These are phyloP conservation scores for Primulina tabacum DNA, from an alignment of 257 asterid species.

Conservation along the genomic window DNA sequence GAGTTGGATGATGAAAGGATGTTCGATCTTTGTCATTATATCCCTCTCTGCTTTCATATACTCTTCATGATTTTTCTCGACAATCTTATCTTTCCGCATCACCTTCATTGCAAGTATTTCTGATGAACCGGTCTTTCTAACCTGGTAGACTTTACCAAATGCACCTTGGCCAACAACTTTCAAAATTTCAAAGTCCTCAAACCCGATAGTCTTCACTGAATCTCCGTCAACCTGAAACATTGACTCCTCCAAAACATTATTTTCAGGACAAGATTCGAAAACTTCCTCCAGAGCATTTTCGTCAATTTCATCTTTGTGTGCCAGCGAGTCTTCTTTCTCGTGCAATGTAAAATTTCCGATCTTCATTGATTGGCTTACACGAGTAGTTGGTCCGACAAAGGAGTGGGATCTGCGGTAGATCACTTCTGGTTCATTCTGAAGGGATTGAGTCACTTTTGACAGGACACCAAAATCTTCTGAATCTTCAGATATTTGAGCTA, in stretches of 20 bases:
- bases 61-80: slow-evolving; percentile 70
- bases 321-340: slow-evolving; percentile 41
- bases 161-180: slow-evolving; percentile 86
- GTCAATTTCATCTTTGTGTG: slow-evolving; percentile 29
- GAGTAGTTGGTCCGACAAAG: slow-evolving; percentile 57
- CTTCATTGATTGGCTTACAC: slow-evolving; percentile 34
- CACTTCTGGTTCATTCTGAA: slow-evolving; percentile 49
- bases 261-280: slow-evolving; percentile 25
- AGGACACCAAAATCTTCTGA: slow-evolving; percentile 20
- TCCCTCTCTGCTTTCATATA: slow-evolving; percentile 85
- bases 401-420: slow-evolving; percentile 60
- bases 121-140: slow-evolving; percentile 54
- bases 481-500: slow-evolving; percentile 34
- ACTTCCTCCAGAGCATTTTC: slow-evolving; percentile 30
- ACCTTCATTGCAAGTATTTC: slow-evolving; percentile 84
- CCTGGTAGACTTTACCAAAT: slow-evolving; percentile 82
- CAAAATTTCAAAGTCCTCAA: slow-evolving; percentile 65
- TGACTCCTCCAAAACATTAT: slow-evolving; percentile 23
- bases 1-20: slow-evolving; percentile 70
- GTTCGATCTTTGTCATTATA: slow-evolving; percentile 62
- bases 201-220: slow-evolving; percentile 42
- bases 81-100: slow-evolving; percentile 67
- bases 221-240: slow-evolving; percentile 18
- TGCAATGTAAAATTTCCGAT: slow-evolving; percentile 40
- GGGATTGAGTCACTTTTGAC: slow-evolving; percentile 34